A percentile compares a stretch with the other conserved stretches of the same genome.
These are phyloP conservation scores for Russula sp. DNA, from an alignment of 768 basidiomycete genomes.

Conservation along the genomic window DNA sequence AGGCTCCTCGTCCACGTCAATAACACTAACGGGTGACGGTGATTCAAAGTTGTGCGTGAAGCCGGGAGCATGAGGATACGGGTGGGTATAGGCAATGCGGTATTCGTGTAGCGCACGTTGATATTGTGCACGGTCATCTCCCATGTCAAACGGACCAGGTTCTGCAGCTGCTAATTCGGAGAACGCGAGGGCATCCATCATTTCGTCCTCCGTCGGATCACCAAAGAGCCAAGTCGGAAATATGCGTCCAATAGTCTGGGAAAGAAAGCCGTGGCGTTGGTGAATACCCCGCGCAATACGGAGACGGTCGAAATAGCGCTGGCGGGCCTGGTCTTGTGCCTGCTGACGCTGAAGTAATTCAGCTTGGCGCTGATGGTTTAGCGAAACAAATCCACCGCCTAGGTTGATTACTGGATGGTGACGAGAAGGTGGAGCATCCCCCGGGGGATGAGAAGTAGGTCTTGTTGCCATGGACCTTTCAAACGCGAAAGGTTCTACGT, in stretches of 20 bases:
- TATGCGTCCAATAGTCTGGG: slow-evolving; percentile 14
- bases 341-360: slow-evolving; percentile 17
- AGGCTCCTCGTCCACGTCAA: slow-evolving; percentile 43
- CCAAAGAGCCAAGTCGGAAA: slow-evolving; percentile 23
- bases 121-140: not conserved
- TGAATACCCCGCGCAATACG: slow-evolving; percentile 15
- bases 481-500: slow-evolving; percentile 46
- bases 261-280: slow-evolving; percentile 20
- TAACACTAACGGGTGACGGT: slow-evolving; percentile 36
- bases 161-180: slow-evolving; percentile 13
- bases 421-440: slow-evolving; percentile 47
- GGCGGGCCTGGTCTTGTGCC: slow-evolving; percentile 12
- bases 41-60: slow-evolving; percentile 64
- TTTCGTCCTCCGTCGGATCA: slow-evolving; percentile 20
- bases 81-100: slow-evolving; percentile 58
- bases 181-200: slow-evolving; percentile 22
- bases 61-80: slow-evolving; percentile 47
- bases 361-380: slow-evolving; percentile 28
- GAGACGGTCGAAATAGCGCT: slow-evolving; percentile 15
- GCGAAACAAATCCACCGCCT: slow-evolving; percentile 56
- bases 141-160: not conserved
- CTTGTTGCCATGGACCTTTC: slow-evolving; percentile 34
- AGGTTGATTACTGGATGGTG: slow-evolving; percentile 56
- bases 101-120: slow-evolving; percentile 39
- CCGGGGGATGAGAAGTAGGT: slow-evolving; percentile 29